Evolutionary conservation across 768 basidiomycete genomes (phyloP).

Genomic region (Solioccasus polychromus): DNA sequence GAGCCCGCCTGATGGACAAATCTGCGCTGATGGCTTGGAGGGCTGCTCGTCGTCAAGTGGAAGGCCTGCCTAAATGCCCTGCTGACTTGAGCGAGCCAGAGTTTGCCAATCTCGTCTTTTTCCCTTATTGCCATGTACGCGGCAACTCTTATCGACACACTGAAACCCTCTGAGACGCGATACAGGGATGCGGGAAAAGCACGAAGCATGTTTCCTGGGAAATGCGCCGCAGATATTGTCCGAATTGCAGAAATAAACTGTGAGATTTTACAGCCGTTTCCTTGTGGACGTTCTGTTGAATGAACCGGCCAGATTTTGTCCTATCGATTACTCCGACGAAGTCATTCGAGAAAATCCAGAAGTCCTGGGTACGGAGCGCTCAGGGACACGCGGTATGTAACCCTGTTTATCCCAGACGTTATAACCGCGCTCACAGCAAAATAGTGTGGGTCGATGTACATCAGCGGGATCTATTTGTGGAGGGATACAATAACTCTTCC

Average conservation of each 20-base stretch:
- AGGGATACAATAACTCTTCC: too few relatives aligned
- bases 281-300: background rate
- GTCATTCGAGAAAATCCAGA: too few relatives aligned
- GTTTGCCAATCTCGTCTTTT: conserved; percentile 40
- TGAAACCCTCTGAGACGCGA: background rate
- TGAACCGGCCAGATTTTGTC: background rate
- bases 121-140: conserved; percentile 14
- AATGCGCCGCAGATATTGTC: conserved; percentile 1
- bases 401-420: too few relatives aligned
- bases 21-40: conserved; percentile 27
- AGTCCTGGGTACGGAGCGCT: too few relatives aligned
- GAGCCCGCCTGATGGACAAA: conserved; percentile 33
- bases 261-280: background rate
- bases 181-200: conserved; percentile 3
- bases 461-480: too few relatives aligned
- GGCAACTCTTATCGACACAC: too few relatives aligned
- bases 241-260: background rate
- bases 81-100: conserved; percentile 41
- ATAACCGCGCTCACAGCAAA: too few relatives aligned
- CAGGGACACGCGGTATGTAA: too few relatives aligned
- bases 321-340: too few relatives aligned
- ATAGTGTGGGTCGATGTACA: too few relatives aligned
- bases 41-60: conserved; percentile 30
- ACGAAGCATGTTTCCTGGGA: background rate
- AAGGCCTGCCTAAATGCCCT: conserved; percentile 40